Evolutionary conservation across 495 filamentous ascomycete species (phyloP).

Genomic region (Massariosphaeria phaeospora): DNA sequence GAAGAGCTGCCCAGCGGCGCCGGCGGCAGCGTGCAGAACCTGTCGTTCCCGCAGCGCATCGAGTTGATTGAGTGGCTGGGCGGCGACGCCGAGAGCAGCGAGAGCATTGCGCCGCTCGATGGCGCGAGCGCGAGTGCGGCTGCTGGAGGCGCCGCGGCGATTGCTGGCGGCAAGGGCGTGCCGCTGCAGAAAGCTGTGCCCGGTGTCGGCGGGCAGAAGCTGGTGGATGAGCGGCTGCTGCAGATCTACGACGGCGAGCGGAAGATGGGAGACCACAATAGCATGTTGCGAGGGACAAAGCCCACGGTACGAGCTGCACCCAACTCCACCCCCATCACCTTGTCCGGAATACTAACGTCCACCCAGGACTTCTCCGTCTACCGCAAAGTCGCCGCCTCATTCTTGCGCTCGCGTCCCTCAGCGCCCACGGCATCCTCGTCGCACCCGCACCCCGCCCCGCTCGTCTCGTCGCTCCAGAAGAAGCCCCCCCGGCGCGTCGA

Average conservation of each 20-base stretch:
- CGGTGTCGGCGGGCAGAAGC: conserved; percentile 47
- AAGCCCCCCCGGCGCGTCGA: conserved; percentile 63
- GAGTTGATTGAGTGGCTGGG: conserved; percentile 91
- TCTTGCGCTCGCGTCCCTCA: conserved; percentile 56
- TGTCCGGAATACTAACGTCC: neutral
- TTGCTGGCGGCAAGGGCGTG: conserved; percentile 46
- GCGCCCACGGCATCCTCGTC: conserved; percentile 29
- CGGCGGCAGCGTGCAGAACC: conserved; percentile 64
- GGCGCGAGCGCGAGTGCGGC: conserved; percentile 49
- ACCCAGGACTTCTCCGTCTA: conserved; percentile 88
- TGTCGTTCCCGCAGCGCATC: conserved; percentile 82
- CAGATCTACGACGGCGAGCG: conserved; percentile 89
- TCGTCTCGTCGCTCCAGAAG: conserved; percentile 44
- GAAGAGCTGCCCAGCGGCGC: conserved; percentile 61
- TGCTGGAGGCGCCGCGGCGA: conserved; percentile 46
- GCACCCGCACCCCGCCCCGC: conserved; percentile 13
- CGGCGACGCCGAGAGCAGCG: conserved; percentile 79
- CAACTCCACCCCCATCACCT: neutral
- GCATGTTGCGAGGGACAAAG: conserved; percentile 78
- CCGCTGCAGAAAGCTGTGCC: conserved; percentile 39
- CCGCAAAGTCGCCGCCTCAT: conserved; percentile 75
- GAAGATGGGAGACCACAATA: conserved; percentile 88
- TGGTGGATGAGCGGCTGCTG: conserved; percentile 70
- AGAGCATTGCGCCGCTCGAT: conserved; percentile 82
- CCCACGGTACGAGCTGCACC: conserved; percentile 66